Evolutionary conservation across 164 flowering plant genomes (phyloP).

Genomic region (Malania oleifera): DNA sequence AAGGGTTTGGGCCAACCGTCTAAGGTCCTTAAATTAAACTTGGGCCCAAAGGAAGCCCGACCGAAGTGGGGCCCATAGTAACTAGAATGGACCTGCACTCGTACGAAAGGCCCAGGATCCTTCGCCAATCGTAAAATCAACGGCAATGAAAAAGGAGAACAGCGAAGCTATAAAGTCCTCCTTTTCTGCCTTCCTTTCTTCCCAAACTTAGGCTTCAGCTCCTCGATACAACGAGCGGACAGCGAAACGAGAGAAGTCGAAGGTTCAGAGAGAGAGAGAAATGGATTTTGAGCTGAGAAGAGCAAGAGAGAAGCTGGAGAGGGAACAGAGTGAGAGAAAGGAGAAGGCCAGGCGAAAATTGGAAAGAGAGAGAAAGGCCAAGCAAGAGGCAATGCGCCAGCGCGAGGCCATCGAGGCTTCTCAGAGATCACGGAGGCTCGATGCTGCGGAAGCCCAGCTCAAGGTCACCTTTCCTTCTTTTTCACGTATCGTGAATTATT

Average conservation of each 20-base stretch:
- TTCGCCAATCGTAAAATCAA: no score
- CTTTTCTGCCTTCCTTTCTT: no score
- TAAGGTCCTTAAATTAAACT: no score
- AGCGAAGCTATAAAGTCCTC: neutral
- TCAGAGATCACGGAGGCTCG: constrained; percentile 66
- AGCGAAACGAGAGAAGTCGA: no score
- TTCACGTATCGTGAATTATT: no score
- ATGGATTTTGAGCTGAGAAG: constrained; percentile 96
- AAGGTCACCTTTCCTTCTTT: constrained; percentile 35
- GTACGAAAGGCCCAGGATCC: no score
- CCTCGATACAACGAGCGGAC: no score
- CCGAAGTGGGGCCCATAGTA: no score
- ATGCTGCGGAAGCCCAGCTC: constrained; percentile 71
- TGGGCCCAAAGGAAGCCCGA: no score
- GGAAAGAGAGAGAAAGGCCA: constrained; percentile 65
- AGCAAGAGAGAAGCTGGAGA: constrained; percentile 89
- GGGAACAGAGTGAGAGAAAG: constrained; percentile 85
- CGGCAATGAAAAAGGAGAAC: neutral
- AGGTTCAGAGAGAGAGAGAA: constrained; percentile 13
- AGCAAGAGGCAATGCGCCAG: constrained; percentile 57
- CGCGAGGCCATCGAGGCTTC: constrained; percentile 80
- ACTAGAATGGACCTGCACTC: no score
- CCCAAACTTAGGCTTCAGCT: no score
- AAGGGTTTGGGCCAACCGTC: no score
- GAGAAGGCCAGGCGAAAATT: constrained; percentile 55